These are phyloP conservation scores for Fusarium sp. DNA, from an alignment of 2,329 filamentous ascomycete genomes.

Conservation along the genomic window DNA sequence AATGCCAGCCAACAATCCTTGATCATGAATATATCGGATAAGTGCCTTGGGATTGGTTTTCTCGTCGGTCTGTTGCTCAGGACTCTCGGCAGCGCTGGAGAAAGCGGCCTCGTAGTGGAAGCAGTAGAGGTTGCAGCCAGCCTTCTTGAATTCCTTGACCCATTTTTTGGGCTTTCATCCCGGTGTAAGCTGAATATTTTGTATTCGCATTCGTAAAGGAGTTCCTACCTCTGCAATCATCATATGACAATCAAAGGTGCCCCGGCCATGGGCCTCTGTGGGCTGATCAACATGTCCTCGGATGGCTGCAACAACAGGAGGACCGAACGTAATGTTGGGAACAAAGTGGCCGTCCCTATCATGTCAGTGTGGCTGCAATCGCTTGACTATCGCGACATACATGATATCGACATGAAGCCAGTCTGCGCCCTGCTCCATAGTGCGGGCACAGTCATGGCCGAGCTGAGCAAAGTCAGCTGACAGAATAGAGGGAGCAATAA, in stretches of 20 bases:
- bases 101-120: slow-evolving; percentile 99
- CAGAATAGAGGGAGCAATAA: slow-evolving; percentile 98
- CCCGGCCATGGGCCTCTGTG: slow-evolving; percentile 75
- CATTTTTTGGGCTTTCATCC: slow-evolving; percentile 87
- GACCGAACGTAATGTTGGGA: slow-evolving; percentile 96
- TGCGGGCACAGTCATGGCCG: slow-evolving; percentile 85
- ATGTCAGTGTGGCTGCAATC: slow-evolving; percentile 9
- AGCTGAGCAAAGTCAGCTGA: slow-evolving; percentile 95
- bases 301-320: slow-evolving; percentile 95
- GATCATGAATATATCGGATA: slow-evolving; percentile 89
- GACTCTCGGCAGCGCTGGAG: slow-evolving; percentile 85
- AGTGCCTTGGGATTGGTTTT: slow-evolving; percentile 87
- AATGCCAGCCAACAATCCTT: slow-evolving; percentile 90
- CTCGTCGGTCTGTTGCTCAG: slow-evolving; percentile 74
- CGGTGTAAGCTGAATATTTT: slow-evolving; percentile 21
- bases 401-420: slow-evolving; percentile 97
- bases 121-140: slow-evolving; percentile 98
- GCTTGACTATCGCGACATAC: slow-evolving; percentile 54
- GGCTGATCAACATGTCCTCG: slow-evolving; percentile 85
- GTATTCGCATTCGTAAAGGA: neutral
- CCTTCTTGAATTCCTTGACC: slow-evolving; percentile 94
- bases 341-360: slow-evolving; percentile 97
- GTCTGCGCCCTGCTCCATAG: slow-evolving; percentile 88
- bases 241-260: slow-evolving; percentile 99
- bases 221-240: slow-evolving; percentile 92